phyloP scores from a whole-genome alignment of 1,284 basidiomycete genomes.

The Kwoniella shivajii region DNA sequence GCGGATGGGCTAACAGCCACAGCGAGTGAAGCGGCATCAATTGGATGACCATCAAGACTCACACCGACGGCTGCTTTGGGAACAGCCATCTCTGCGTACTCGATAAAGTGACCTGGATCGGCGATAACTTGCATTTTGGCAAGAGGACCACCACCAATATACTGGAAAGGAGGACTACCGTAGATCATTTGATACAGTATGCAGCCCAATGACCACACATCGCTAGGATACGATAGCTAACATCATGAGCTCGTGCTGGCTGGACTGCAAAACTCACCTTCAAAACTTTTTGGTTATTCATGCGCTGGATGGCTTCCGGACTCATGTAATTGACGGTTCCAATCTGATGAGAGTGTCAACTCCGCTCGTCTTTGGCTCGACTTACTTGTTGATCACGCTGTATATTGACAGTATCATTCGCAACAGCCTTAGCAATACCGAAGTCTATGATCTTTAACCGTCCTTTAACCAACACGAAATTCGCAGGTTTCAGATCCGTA shows the following conservation, averaged over 20 bases:
- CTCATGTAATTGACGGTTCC: conserved; percentile 97
- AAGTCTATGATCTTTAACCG: conserved; percentile 95
- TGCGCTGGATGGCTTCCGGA: conserved; percentile 79
- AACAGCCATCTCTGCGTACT: conserved; percentile 54
- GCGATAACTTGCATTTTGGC: conserved; percentile 60
- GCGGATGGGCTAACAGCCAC: conserved; percentile 55
- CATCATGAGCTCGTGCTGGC: neutral
- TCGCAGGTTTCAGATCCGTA: conserved; percentile 93
- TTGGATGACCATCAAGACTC: conserved; percentile 34
- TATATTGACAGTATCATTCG: conserved; percentile 95
- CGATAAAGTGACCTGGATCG: conserved; percentile 56
- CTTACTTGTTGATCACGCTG: conserved; percentile 85
- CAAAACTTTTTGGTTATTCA: conserved; percentile 53
- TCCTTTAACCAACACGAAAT: conserved; percentile 91
- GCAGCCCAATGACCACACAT: conserved; percentile 98
- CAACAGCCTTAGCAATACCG: conserved; percentile 94
- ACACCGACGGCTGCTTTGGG: conserved; percentile 44
- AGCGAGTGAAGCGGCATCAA: conserved; percentile 39
- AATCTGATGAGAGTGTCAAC: conserved; percentile 59
- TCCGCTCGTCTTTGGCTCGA: neutral
- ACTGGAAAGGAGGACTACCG: conserved; percentile 86
- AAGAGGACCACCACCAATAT: conserved; percentile 72
- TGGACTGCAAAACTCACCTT: conserved; percentile 39
- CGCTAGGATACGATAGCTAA: conserved; percentile 65
- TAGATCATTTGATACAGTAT: conserved; percentile 96